phyloP scores from a whole-genome alignment of 2,329 filamentous ascomycete genomes.

The Colletotrichum chlorophyti region DNA sequence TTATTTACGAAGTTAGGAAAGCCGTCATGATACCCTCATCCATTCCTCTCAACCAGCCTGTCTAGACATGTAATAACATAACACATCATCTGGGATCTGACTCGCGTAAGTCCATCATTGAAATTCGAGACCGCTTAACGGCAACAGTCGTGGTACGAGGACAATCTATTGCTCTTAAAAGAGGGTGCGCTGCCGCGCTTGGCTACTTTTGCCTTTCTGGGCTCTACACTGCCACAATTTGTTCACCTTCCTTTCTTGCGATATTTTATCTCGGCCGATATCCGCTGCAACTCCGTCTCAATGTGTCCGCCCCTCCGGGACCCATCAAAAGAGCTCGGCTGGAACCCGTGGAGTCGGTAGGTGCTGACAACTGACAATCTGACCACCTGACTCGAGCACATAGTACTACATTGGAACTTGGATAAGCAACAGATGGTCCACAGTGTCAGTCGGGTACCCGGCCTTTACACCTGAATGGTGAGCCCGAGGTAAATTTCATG shows the following conservation, averaged over 20 bases:
- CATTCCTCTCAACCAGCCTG: conserved; percentile 9
- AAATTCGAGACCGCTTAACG: no score
- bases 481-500: no score
- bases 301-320: background rate
- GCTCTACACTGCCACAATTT: background rate
- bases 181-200: no score
- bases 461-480: no score
- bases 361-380: background rate
- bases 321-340: background rate
- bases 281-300: background rate
- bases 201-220: background rate
- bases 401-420: no score
- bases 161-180: no score
- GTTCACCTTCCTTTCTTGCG: background rate
- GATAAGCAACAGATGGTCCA: no score
- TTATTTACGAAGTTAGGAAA: conserved; percentile 20
- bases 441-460: no score
- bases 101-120: no score
- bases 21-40: conserved; percentile 26
- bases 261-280: background rate
- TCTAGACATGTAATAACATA: conserved; percentile 9
- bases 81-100: conserved; percentile 7
- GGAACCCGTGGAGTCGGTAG: background rate
- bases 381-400: conserved; percentile 25
- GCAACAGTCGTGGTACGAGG: no score